These are phyloP conservation scores for Xylaria longipes DNA, from an alignment of 495 filamentous ascomycete genomes.

Conservation along the genomic window DNA sequence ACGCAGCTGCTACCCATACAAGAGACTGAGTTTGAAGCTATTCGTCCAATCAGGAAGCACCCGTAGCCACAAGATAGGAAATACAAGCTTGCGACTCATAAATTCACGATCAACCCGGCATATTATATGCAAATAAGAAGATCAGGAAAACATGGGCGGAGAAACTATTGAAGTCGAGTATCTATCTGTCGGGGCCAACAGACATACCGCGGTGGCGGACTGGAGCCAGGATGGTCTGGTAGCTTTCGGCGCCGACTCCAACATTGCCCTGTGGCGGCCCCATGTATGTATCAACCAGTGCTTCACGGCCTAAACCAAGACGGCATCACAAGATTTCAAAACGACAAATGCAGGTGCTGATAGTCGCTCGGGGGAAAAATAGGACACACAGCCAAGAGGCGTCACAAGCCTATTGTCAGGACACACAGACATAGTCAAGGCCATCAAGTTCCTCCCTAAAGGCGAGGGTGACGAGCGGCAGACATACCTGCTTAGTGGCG, in stretches of 20 bases:
- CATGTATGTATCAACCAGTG: conserved; percentile 59
- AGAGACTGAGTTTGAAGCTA: conserved; percentile 7
- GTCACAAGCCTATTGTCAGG: conserved; percentile 75
- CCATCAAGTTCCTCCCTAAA: conserved; percentile 75
- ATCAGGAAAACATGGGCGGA: conserved; percentile 14
- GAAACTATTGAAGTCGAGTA: conserved; percentile 54
- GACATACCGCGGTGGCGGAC: conserved; percentile 87
- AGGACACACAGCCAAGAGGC: conserved; percentile 62
- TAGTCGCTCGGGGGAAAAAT: background rate
- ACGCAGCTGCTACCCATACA: background rate
- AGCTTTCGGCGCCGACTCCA: conserved; percentile 88
- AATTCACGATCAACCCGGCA: conserved; percentile 20
- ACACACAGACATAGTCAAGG: conserved; percentile 83
- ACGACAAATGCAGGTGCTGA: background rate
- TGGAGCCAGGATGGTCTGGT: conserved; percentile 80
- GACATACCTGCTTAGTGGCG: conserved; percentile 75
- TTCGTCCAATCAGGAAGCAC: conserved; percentile 22
- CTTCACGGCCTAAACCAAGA: background rate
- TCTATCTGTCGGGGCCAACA: conserved; percentile 86
- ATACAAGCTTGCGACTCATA: background rate
- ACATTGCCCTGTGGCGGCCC: conserved; percentile 89
- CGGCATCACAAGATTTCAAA: background rate
- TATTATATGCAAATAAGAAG: conserved; percentile 32
- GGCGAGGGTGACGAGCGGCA: conserved; percentile 38
- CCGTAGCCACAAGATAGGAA: conserved; percentile 3